A percentile compares a stretch with the other conserved stretches of the same genome.
Evolutionary conservation across 768 basidiomycete species (phyloP).

Genomic region (Antrodiella citrinella): DNA sequence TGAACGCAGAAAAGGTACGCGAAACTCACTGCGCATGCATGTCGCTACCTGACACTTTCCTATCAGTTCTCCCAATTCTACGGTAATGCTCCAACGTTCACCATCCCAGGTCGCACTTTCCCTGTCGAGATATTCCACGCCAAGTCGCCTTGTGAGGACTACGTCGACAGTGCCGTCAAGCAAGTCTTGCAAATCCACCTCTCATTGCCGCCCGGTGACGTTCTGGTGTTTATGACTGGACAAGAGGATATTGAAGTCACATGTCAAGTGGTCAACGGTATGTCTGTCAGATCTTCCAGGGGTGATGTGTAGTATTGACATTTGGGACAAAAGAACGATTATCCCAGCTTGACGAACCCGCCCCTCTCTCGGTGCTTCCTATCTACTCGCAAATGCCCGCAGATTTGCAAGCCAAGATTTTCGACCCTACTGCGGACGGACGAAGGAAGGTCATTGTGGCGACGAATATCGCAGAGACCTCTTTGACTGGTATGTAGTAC

Average conservation of each 20-base stretch:
- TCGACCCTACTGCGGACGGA: slow-evolving; percentile 89
- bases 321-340: slow-evolving; percentile 83
- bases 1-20: slow-evolving; percentile 95
- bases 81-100: slow-evolving; percentile 90
- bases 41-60: background rate
- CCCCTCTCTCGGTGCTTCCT: slow-evolving; percentile 83
- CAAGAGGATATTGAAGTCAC: slow-evolving; percentile 99
- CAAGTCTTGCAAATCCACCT: slow-evolving; percentile 96
- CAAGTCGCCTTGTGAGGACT: slow-evolving; percentile 98
- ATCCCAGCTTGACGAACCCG: slow-evolving; percentile 84
- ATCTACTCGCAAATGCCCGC: slow-evolving; percentile 99
- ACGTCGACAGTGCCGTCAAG: slow-evolving; percentile 96
- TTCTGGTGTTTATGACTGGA: slow-evolving; percentile 98
- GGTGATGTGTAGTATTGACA: too few relatives aligned
- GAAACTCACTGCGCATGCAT: background rate
- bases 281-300: too few relatives aligned
- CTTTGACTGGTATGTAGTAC: slow-evolving; percentile 65
- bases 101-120: slow-evolving; percentile 92
- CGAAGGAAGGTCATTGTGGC: slow-evolving; percentile 96
- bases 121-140: slow-evolving; percentile 95
- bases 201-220: slow-evolving; percentile 87
- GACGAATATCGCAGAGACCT: slow-evolving; percentile 98
- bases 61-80: slow-evolving; percentile 93
- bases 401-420: slow-evolving; percentile 96
- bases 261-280: slow-evolving; percentile 88